Evolutionary conservation across 805 yeast species (phyloP).

Genomic region (Starmerella scarabaei): DNA sequence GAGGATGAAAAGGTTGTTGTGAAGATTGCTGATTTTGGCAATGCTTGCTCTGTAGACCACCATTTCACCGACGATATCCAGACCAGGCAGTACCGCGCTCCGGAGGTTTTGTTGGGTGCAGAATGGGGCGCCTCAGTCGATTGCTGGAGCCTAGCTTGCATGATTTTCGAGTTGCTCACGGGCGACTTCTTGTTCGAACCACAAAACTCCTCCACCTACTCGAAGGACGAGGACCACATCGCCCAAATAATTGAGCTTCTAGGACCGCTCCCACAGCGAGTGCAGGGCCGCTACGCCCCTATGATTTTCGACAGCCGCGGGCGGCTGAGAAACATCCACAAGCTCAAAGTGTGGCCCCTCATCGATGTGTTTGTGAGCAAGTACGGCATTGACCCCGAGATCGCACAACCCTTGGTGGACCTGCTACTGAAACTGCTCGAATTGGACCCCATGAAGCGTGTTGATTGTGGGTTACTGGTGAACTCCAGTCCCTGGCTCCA

Average conservation of each 20-base stretch:
- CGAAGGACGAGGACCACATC: constrained; percentile 89
- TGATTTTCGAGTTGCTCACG: constrained; percentile 78
- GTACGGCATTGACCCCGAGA: constrained; percentile 56
- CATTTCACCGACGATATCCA: constrained; percentile 85
- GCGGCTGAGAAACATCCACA: constrained; percentile 62
- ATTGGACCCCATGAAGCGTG: constrained; percentile 65
- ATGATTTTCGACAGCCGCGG: constrained; percentile 54
- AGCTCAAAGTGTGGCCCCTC: constrained; percentile 81
- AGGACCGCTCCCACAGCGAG: constrained; percentile 52
- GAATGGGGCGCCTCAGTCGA: constrained; percentile 94
- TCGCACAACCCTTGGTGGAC: constrained; percentile 60
- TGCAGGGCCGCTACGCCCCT: constrained; percentile 48
- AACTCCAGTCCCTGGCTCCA: constrained; percentile 42
- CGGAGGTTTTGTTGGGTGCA: constrained; percentile 69
- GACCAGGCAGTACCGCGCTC: constrained; percentile 85
- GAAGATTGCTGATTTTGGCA: constrained; percentile 88
- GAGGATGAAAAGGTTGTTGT: constrained; percentile 44
- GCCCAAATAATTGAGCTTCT: constrained; percentile 85
- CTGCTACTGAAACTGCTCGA: constrained; percentile 74
- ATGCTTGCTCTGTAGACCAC: constrained; percentile 68
- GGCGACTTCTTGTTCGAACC: constrained; percentile 96
- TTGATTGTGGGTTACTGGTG: constrained; percentile 93
- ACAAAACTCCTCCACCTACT: constrained; percentile 40
- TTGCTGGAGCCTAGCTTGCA: constrained; percentile 91
- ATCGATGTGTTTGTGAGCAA: constrained; percentile 72